Evolutionary conservation across 2,329 filamentous ascomycete genomes (phyloP), one percentile per base, ranked within the genome.

Genomic region (Fusarium sp.): DNA sequence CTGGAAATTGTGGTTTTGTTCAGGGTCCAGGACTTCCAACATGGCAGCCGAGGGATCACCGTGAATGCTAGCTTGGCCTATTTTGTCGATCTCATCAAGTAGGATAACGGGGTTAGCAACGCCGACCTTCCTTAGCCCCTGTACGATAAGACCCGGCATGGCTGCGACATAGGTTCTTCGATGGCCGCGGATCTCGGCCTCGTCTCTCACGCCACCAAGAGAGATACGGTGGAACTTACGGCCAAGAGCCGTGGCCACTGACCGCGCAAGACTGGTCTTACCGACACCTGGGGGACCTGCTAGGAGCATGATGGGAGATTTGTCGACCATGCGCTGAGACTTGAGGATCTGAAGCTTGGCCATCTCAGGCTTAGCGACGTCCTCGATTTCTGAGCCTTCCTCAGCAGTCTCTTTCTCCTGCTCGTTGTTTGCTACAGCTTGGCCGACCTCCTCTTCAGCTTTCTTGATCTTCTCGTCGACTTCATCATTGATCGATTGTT

Each of bases 181-280:
- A 77, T 99, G 95, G 9, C 95, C 95, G 58, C 95, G 87, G 58
- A 99, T 98, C 78, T 99, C 95, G 13, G 95, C 95, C 76, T 99
- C 95, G 71, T 99, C 95, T 51, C 95, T 85, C 4, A 99, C 94
- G 68, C 95, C 95, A 59, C 95, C 95, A 5, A 99, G 88, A 4
- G 95, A 98, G 70, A 99, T 97, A 41, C 95, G 88, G 76, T 99
- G 94, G 76, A 99, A 99, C 75, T 97, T 96, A 64, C 95, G 88
- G 13, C 94, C 94, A 10, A 99, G 83, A 2, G 95, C 93, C 13
- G 91, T 91, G 2, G 95, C 95, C 24, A 99, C 89, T 1, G 94
- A 98, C 70, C 93, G 92, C 28, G 95, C 95, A 41, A 99, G 82
- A 70, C 92, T 97, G 0, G 95, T 99, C 83, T 99, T 99, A 64